These are phyloP conservation scores for Oleoguttula mirabilis DNA, from an alignment of 495 filamentous ascomycete species.

Conservation along the genomic window DNA sequence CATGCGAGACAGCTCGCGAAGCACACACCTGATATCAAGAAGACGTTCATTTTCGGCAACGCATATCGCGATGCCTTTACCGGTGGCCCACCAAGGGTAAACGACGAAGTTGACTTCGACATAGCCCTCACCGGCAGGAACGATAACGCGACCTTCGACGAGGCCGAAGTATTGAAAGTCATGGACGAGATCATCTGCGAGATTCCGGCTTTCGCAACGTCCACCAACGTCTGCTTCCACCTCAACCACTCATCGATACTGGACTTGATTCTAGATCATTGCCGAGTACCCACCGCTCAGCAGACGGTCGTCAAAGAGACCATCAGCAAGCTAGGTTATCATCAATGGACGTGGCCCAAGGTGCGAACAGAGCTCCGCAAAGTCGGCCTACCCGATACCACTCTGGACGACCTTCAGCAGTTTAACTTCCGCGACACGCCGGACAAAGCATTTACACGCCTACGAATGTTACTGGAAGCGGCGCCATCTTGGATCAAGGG, in stretches of 20 bases:
- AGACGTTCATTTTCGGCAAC: constrained; percentile 73
- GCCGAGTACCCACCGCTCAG: constrained; percentile 57
- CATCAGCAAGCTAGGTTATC: constrained; percentile 77
- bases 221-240: constrained; percentile 68
- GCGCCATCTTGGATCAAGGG: constrained; percentile 33
- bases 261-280: constrained; percentile 75
- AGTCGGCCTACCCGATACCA: constrained; percentile 76
- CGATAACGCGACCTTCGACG: constrained; percentile 69
- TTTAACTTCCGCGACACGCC: constrained; percentile 82
- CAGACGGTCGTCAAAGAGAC: constrained; percentile 66
- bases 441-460: constrained; percentile 56
- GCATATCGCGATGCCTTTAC: constrained; percentile 73
- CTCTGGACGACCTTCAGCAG: constrained; percentile 73
- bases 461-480: constrained; percentile 63
- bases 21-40: constrained; percentile 52
- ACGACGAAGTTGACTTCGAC: constrained; percentile 90
- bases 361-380: constrained; percentile 70
- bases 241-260: constrained; percentile 82
- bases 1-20: constrained; percentile 76
- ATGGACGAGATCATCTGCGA: constrained; percentile 78
- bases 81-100: constrained; percentile 66
- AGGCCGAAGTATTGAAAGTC: constrained; percentile 91
- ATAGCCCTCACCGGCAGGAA: constrained; percentile 67
- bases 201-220: constrained; percentile 52
- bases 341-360: constrained; percentile 71